Conservation (phyloP, 2,329 filamentous ascomycete genomes). For the Achaetomium macrosporum region DNA sequence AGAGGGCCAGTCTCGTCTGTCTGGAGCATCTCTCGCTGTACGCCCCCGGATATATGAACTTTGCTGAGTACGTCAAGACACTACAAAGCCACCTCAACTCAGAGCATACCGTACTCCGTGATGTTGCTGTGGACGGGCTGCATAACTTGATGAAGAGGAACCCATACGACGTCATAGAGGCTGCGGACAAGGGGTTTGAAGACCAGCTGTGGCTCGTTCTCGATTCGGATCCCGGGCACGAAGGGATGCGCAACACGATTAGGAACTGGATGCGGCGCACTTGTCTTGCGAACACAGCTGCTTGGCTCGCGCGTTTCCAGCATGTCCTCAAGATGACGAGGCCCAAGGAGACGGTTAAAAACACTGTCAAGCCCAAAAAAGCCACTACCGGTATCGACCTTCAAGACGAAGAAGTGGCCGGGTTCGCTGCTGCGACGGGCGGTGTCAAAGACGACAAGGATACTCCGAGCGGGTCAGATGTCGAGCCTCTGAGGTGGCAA, state of each 20-base stretch:
- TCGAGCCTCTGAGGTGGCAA: slow-evolving; percentile 92
- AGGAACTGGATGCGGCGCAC: slow-evolving; percentile 92
- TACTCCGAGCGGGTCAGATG: slow-evolving; percentile 51
- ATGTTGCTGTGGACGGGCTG: slow-evolving; percentile 79
- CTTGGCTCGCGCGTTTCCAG: slow-evolving; percentile 89
- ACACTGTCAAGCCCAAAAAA: slow-evolving; percentile 40
- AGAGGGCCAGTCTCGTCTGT: slow-evolving; percentile 73
- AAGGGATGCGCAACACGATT: slow-evolving; percentile 79
- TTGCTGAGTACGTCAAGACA: slow-evolving; percentile 73
- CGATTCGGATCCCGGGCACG: slow-evolving; percentile 68
- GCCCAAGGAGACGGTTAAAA: slow-evolving; percentile 54
- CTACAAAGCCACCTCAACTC: slow-evolving; percentile 74
- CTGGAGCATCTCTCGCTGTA: slow-evolving; percentile 90
- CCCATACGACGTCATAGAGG: slow-evolving; percentile 71
- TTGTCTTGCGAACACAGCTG: slow-evolving; percentile 67
- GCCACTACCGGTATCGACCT: slow-evolving; percentile 63
- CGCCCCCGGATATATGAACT: slow-evolving; percentile 80
- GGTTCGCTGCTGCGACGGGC: slow-evolving; percentile 77
- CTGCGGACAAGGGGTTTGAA: slow-evolving; percentile 73
- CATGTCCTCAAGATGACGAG: slow-evolving; percentile 83
- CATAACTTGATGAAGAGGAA: slow-evolving; percentile 95
- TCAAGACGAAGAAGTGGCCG: slow-evolving; percentile 93
- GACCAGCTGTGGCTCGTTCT: slow-evolving; percentile 88
- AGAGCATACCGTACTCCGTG: slow-evolving; percentile 61
- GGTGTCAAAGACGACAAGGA: slow-evolving; percentile 53